phyloP scores from a whole-genome alignment of 116 monocot genomes.

The Cymodocea nodosa region DNA sequence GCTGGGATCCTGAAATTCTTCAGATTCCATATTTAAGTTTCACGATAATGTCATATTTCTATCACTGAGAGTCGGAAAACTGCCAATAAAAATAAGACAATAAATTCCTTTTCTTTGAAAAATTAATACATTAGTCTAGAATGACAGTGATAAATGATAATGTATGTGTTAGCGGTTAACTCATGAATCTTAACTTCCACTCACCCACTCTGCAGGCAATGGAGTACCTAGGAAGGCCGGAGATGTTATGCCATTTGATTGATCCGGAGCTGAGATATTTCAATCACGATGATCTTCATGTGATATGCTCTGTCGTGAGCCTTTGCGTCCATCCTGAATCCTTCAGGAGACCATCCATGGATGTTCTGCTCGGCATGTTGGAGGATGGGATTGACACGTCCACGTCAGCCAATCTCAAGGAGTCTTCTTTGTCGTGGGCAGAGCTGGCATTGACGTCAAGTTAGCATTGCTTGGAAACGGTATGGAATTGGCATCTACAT shows the following conservation, averaged over 20 bases:
- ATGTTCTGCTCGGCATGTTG: conserved; percentile 49
- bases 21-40: no score
- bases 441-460: conserved; percentile 30
- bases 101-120: no score
- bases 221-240: conserved; percentile 42
- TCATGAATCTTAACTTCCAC: neutral
- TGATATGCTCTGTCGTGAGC: conserved; percentile 49
- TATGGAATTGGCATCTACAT: no score
- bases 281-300: conserved; percentile 42
- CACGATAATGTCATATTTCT: no score
- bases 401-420: conserved; percentile 31
- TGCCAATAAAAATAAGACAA: no score
- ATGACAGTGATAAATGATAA: no score
- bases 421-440: conserved; percentile 75
- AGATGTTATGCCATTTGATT: conserved; percentile 39
- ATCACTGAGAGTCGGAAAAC: no score
- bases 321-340: conserved; percentile 68
- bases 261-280: conserved; percentile 64
- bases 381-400: conserved; percentile 77
- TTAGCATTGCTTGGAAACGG: no score
- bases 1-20: no score
- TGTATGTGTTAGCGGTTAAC: no score
- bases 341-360: conserved; percentile 73
- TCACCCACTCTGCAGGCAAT: conserved; percentile 38
- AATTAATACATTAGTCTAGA: no score